phyloP scores from a whole-genome alignment of 176 grass and related monocot species.

The Carex kokanica region DNA sequence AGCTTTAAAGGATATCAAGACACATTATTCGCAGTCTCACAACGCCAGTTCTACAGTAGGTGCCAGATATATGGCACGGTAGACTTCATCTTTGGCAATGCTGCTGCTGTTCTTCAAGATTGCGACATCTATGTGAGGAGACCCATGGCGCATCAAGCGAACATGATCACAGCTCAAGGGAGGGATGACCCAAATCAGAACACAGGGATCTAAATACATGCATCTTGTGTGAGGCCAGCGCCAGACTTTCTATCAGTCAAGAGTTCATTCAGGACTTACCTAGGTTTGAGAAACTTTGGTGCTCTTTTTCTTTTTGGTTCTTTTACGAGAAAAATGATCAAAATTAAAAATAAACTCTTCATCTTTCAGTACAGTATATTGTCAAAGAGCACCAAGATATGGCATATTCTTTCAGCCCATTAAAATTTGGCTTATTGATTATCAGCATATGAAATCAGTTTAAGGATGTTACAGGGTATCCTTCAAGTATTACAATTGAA shows the following conservation, averaged over 20 bases:
- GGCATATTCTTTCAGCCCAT: not conserved
- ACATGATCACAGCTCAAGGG: conserved; percentile 59
- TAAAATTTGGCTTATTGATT: not conserved
- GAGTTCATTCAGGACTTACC: conserved; percentile 29
- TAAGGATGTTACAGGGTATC: too few relatives aligned
- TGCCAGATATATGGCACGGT: conserved; percentile 53
- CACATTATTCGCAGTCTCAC: too few relatives aligned
- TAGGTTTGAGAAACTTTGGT: conserved; percentile 27
- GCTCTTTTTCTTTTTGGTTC: not conserved
- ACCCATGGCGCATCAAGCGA: conserved; percentile 42
- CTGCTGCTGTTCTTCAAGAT: conserved; percentile 39
- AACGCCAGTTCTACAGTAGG: not conserved
- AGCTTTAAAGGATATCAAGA: too few relatives aligned
- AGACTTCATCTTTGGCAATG: conserved; percentile 69
- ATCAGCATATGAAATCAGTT: not conserved
- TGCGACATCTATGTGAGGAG: conserved; percentile 42
- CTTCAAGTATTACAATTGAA: not conserved
- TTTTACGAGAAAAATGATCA: too few relatives aligned
- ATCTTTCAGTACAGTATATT: not conserved
- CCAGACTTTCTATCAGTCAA: conserved; percentile 37
- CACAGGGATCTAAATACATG: conserved; percentile 50
- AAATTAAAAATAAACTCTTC: not conserved
- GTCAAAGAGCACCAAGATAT: not conserved
- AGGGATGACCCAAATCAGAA: conserved; percentile 63
- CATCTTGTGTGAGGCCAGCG: conserved; percentile 45